Conservation (phyloP, 148 eudicot genomes). For the Rhododendron ferrugineum region DNA sequence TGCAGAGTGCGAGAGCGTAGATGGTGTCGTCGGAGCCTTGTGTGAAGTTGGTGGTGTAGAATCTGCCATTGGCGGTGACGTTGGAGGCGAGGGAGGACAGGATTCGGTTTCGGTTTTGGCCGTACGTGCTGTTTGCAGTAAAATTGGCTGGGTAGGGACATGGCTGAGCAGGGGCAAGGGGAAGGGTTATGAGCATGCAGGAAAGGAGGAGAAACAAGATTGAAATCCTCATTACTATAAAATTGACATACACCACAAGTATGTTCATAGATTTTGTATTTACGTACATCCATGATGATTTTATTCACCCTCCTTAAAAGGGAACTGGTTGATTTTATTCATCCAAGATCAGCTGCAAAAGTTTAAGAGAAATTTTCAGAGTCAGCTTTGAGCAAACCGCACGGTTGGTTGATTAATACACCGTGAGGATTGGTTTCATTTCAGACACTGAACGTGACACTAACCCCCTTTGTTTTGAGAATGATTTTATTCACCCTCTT, state of each 20-base stretch:
- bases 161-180: background rate
- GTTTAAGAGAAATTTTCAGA: background rate
- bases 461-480: no score
- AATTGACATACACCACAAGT: background rate
- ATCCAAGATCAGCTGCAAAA: background rate
- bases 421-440: background rate
- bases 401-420: background rate
- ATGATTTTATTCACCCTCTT: no score
- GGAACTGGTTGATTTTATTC: no score
- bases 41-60: background rate
- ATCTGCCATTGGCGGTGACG: background rate
- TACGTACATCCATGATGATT: background rate
- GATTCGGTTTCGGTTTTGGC: background rate
- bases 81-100: constrained; percentile 7
- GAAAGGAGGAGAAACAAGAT: background rate
- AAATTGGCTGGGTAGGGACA: background rate
- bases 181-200: background rate
- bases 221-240: background rate
- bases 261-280: background rate
- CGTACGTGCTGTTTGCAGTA: background rate
- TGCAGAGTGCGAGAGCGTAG: no score
- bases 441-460: background rate
- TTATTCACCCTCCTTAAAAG: no score
- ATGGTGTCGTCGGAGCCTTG: no score
- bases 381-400: background rate